Percentiles rank a stretch among this genome's conserved stretches.
Evolutionary conservation across 805 yeast species (phyloP).

Genomic region (Candida ulmi): DNA sequence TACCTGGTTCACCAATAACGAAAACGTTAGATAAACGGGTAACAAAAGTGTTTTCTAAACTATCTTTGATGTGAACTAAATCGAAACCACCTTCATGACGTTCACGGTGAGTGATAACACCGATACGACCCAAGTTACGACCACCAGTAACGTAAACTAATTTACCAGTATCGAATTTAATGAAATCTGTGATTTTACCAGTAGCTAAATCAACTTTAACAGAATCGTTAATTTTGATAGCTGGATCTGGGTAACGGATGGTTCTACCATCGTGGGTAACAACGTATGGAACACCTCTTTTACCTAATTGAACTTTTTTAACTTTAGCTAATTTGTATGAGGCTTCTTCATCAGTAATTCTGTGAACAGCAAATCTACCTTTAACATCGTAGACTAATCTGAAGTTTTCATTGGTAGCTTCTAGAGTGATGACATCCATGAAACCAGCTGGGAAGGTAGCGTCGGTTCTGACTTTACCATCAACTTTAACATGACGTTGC

Average conservation of each 20-base stretch:
- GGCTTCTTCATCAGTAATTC: conserved; percentile 98
- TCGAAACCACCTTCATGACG: conserved; percentile 98
- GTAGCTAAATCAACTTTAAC: conserved; percentile 95
- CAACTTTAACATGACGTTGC: conserved; percentile 98
- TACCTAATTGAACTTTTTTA: conserved; percentile 96
- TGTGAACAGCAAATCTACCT: conserved; percentile 99
- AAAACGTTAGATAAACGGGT: conserved; percentile 92
- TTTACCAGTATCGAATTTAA: conserved; percentile 91
- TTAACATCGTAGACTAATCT: conserved; percentile 97
- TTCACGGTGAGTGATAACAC: conserved; percentile 93
- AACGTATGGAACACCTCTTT: conserved; percentile 96
- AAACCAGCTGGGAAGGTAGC: conserved; percentile 98
- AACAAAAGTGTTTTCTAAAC: conserved; percentile 91
- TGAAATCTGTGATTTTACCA: conserved; percentile 86
- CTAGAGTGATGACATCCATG: conserved; percentile 97
- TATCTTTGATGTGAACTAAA: conserved; percentile 93
- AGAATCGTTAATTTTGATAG: conserved; percentile 94
- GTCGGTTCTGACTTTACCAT: conserved; percentile 99
- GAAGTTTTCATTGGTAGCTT: conserved; percentile 99
- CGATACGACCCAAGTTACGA: conserved; percentile 97
- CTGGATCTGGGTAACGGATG: conserved; percentile 98
- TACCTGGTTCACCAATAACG: conserved; percentile 92
- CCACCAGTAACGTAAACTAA: conserved; percentile 95
- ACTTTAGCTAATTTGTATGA: conserved; percentile 97
- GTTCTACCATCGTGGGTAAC: conserved; percentile 99